phyloP scores from a whole-genome alignment of 2,329 filamentous ascomycete species.

The Xylariaceae sp. region DNA sequence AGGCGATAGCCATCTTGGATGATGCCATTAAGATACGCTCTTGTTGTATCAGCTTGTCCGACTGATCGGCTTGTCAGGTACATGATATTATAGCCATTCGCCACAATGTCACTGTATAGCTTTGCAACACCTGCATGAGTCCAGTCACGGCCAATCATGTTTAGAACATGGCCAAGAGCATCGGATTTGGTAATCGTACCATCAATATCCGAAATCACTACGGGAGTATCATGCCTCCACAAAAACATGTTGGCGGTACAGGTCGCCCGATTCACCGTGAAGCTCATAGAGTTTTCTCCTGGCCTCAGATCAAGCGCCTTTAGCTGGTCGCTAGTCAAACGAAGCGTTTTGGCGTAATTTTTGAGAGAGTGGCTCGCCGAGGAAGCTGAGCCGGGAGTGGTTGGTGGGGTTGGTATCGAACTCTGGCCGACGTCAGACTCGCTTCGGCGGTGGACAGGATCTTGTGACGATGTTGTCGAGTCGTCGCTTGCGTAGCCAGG shows the following conservation, averaged over 20 bases:
- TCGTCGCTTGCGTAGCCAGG: conserved; percentile 96
- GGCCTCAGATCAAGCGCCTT: conserved; percentile 81
- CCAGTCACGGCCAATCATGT: conserved; percentile 97
- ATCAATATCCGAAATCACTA: conserved; percentile 98
- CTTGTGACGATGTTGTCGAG: conserved; percentile 56
- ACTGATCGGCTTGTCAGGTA: conserved; percentile 95
- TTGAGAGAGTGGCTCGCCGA: conserved; percentile 70
- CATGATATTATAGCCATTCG: conserved; percentile 98
- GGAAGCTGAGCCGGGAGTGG: conserved; percentile 70
- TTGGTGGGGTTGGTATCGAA: conserved; percentile 68
- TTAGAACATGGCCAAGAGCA: conserved; percentile 89
- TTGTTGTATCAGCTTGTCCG: conserved; percentile 88
- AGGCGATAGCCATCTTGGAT: conserved; percentile 85
- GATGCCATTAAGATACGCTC: conserved; percentile 88
- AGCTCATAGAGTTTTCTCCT: conserved; percentile 92
- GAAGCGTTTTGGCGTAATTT: conserved; percentile 95
- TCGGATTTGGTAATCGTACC: conserved; percentile 99
- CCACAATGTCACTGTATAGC: conserved; percentile 91
- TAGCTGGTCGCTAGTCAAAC: conserved; percentile 92
- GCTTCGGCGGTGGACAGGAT: conserved; percentile 62
- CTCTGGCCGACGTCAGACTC: conserved; percentile 68
- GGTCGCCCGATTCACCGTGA: conserved; percentile 93
- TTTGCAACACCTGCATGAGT: conserved; percentile 97
- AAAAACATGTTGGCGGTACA: conserved; percentile 93
- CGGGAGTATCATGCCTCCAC: conserved; percentile 88